A percentile compares a stretch with the other conserved stretches of the same genome.
These are phyloP conservation scores for Triticum urartu DNA, from an alignment of 176 grass and related monocot genomes.

Conservation along the genomic window DNA sequence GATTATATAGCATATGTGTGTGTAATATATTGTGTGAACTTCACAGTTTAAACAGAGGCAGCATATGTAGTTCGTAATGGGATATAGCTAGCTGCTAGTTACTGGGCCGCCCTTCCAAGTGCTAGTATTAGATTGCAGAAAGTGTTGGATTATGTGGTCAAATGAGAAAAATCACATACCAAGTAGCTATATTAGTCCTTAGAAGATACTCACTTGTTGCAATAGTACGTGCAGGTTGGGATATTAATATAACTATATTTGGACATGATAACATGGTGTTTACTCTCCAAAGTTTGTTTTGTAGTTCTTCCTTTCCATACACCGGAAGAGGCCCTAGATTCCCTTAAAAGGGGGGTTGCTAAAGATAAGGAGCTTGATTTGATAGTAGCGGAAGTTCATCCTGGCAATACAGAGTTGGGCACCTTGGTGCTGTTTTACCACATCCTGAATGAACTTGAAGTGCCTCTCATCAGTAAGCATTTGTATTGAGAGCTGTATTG, in stretches of 20 bases:
- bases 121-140: background rate
- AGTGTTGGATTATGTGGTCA: slow-evolving; percentile 4
- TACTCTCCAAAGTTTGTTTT: slow-evolving; percentile 10
- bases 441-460: slow-evolving; percentile 23
- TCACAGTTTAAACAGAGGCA: background rate
- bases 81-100: background rate
- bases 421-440: slow-evolving; percentile 18
- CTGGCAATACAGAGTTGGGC: background rate
- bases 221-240: background rate
- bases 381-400: slow-evolving; percentile 28
- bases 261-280: background rate
- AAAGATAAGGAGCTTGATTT: slow-evolving; percentile 31
- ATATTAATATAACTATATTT: background rate
- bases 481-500: slow-evolving; percentile 17
- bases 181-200: background rate
- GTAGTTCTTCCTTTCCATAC: slow-evolving; percentile 24
- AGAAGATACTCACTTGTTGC: background rate
- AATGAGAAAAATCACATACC: slow-evolving; percentile 4
- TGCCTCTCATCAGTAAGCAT: slow-evolving; percentile 33
- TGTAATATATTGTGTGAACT: background rate
- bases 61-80: background rate
- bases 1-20: background rate
- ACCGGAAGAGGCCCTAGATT: slow-evolving; percentile 21
- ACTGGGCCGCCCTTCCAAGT: background rate
- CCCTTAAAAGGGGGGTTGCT: slow-evolving; percentile 17